Conservation (phyloP, 2,329 filamentous ascomycete species). For the Chaetomiaceae sp. region DNA sequence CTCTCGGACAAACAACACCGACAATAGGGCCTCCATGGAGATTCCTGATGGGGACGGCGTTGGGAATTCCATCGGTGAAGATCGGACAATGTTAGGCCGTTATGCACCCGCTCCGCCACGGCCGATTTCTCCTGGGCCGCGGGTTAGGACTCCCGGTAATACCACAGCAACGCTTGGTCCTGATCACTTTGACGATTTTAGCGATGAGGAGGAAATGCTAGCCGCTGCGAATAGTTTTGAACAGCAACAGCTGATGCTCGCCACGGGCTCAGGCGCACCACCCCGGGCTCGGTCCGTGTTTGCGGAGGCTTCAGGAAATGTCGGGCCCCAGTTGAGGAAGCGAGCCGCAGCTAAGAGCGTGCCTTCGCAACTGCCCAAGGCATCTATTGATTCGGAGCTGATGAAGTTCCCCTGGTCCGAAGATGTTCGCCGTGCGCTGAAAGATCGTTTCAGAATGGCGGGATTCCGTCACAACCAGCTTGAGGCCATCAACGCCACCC, state of each 20-base stretch:
- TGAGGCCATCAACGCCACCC: constrained; percentile 90
- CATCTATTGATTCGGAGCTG: constrained; percentile 44
- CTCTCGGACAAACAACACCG: not conserved
- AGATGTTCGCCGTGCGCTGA: constrained; percentile 76
- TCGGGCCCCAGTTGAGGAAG: constrained; percentile 3
- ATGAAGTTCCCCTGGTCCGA: constrained; percentile 77
- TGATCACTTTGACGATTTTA: constrained; percentile 30
- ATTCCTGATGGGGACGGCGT: constrained; percentile 11
- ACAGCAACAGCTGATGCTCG: constrained; percentile 36
- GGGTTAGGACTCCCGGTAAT: constrained; percentile 10
- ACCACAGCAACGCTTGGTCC: not conserved
- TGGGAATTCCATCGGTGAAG: constrained; percentile 15
- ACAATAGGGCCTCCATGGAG: not conserved
- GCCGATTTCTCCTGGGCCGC: not conserved
- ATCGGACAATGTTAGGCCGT: constrained; percentile 25
- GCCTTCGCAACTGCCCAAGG: constrained; percentile 29
- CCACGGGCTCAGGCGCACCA: constrained; percentile 16
- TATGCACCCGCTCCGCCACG: not conserved
- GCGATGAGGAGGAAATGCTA: constrained; percentile 43
- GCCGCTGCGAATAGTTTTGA: constrained; percentile 50
- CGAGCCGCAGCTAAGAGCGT: constrained; percentile 29
- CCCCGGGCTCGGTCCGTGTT: constrained; percentile 37
- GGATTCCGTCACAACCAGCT: constrained; percentile 90
- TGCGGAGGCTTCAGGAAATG: constrained; percentile 46
- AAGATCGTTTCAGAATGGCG: constrained; percentile 75